Percentiles rank a stretch among this genome's conserved stretches.
Conservation (phyloP, 2,329 filamentous ascomycete species). For the Exophiala sideris region DNA sequence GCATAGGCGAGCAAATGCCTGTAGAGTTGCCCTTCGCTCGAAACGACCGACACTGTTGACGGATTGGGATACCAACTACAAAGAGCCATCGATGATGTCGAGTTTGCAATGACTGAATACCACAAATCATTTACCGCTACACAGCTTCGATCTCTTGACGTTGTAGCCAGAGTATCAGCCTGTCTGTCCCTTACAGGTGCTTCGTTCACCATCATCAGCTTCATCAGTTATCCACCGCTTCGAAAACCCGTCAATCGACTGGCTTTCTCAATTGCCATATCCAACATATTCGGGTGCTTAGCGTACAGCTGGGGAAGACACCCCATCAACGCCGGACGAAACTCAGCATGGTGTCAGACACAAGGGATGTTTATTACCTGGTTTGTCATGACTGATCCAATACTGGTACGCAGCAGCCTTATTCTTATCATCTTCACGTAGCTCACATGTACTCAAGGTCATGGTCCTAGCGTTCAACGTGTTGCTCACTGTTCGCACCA, state of each 20-base stretch:
- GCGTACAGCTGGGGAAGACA: conserved; percentile 19
- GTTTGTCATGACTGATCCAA: conserved; percentile 23
- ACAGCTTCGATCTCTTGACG: conserved; percentile 14
- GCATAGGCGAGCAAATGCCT: neutral
- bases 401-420: conserved; percentile 6
- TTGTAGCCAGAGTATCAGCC: conserved; percentile 16
- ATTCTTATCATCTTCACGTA: neutral
- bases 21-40: neutral
- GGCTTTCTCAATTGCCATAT: conserved; percentile 19
- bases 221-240: conserved; percentile 13
- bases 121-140: conserved; percentile 8
- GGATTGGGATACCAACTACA: neutral
- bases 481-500: conserved; percentile 13
- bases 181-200: conserved; percentile 16
- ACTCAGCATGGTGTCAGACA: conserved; percentile 17
- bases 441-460: conserved; percentile 6
- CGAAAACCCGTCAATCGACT: conserved; percentile 23
- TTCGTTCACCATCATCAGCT: conserved; percentile 19
- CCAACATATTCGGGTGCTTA: conserved; percentile 16
- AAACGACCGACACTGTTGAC: neutral
- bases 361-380: conserved; percentile 20
- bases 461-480: conserved; percentile 20
- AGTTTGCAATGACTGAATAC: conserved; percentile 13
- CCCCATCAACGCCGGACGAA: conserved; percentile 13
- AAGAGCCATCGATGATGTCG: neutral